A percentile compares a stretch with the other conserved stretches of the same genome.
Conservation (phyloP, 257 asterid genomes). For the Primulina tabacum region DNA sequence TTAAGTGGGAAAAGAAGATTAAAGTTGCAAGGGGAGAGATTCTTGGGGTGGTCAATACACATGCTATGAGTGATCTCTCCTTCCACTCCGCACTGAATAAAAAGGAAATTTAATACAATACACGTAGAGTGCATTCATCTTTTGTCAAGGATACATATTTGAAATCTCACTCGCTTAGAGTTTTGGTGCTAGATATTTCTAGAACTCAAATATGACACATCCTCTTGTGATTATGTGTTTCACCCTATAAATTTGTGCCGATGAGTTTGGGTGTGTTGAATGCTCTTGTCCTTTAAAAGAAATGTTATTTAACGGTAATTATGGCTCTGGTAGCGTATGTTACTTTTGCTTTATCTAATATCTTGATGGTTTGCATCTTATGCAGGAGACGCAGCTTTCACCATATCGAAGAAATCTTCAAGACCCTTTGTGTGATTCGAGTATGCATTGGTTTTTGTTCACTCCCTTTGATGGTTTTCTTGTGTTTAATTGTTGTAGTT, state of each 20-base stretch:
- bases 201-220: constrained; percentile 20
- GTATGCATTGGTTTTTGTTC: constrained; percentile 48
- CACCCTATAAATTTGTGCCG: not conserved
- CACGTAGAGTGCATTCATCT: no score
- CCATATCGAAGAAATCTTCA: constrained; percentile 78
- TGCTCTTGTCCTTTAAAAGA: constrained; percentile 7
- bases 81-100: no score
- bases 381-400: constrained; percentile 90
- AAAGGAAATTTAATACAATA: no score
- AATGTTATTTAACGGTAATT: constrained; percentile 10
- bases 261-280: constrained; percentile 16
- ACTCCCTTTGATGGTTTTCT: constrained; percentile 8
- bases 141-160: no score
- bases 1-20: no score
- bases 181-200: not conserved
- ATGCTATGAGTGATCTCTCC: no score
- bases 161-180: not conserved
- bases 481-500: not conserved
- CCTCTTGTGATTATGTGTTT: constrained; percentile 11
- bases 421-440: constrained; percentile 88
- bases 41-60: no score
- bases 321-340: constrained; percentile 4
- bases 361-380: constrained; percentile 30
- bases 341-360: constrained; percentile 23
- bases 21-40: no score